These are phyloP conservation scores for Solanum sejunctum DNA, from an alignment of 257 asterid species.

Conservation along the genomic window DNA sequence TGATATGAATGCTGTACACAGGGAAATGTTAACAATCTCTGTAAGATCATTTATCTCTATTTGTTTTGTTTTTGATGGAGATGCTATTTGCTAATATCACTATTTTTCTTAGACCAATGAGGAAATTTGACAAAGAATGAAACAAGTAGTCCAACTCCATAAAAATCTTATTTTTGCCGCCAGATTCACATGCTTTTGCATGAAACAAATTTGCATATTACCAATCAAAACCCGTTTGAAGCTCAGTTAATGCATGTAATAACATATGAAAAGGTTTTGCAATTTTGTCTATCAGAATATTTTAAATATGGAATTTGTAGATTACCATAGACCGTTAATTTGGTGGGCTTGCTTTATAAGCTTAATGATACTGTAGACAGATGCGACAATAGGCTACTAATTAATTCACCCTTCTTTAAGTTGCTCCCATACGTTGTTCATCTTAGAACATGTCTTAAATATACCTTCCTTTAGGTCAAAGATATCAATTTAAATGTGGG, in stretches of 20 bases:
- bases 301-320: background rate
- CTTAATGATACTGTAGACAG: background rate
- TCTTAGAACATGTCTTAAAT: background rate
- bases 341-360: background rate
- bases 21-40: constrained; percentile 59
- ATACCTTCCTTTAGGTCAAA: constrained; percentile 51
- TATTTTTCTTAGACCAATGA: background rate
- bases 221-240: background rate
- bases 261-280: background rate
- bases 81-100: background rate
- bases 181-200: background rate
- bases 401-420: background rate
- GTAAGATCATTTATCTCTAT: constrained; percentile 34
- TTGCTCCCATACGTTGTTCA: background rate
- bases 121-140: background rate
- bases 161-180: background rate
- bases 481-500: constrained; percentile 92
- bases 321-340: background rate
- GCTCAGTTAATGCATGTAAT: background rate
- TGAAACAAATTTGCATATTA: background rate
- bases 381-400: background rate
- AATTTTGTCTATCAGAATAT: background rate
- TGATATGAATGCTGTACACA: constrained; percentile 70
- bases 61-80: background rate
- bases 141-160: background rate